phyloP scores from a whole-genome alignment of 2,329 filamentous ascomycete genomes.

The Ophioceras dolichostomum region DNA sequence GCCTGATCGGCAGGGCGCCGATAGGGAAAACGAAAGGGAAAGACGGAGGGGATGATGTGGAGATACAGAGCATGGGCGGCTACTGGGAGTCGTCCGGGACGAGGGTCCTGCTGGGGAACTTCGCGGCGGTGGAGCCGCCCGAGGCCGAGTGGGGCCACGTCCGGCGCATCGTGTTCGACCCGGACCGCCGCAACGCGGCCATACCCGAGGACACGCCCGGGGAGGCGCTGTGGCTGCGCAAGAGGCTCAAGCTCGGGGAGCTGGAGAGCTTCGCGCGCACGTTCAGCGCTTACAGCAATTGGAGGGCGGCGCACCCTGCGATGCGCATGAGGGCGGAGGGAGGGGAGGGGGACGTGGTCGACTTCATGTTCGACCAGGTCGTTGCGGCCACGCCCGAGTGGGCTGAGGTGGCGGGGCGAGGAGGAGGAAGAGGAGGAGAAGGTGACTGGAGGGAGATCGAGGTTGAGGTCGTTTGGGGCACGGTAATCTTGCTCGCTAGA shows the following conservation, averaged over 20 bases:
- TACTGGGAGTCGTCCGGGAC: slow-evolving; percentile 53
- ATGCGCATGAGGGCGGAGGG: slow-evolving; percentile 35
- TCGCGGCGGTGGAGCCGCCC: slow-evolving; percentile 39
- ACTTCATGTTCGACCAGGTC: too few relatives aligned
- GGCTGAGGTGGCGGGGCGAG: too few relatives aligned
- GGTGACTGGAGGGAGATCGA: too few relatives aligned
- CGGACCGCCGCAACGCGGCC: slow-evolving; percentile 26
- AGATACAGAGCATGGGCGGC: slow-evolving; percentile 35
- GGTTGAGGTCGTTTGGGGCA: too few relatives aligned
- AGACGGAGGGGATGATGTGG: slow-evolving; percentile 30
- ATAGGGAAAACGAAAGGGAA: too few relatives aligned
- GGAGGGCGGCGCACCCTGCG: slow-evolving; percentile 43
- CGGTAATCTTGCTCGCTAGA: too few relatives aligned
- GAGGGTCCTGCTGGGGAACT: slow-evolving; percentile 36
- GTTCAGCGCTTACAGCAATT: slow-evolving; percentile 46
- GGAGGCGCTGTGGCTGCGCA: slow-evolving; percentile 34
- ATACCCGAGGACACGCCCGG: slow-evolving; percentile 12
- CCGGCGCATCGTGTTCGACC: slow-evolving; percentile 43
- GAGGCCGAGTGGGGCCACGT: slow-evolving; percentile 37
- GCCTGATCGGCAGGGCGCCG: slow-evolving; percentile 44
- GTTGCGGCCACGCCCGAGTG: too few relatives aligned
- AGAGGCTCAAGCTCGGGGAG: slow-evolving; percentile 37
- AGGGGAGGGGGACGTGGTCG: slow-evolving; percentile 48
- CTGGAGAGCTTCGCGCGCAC: slow-evolving; percentile 50
- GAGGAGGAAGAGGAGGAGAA: too few relatives aligned